Conservation (phyloP, 176 grass and related monocot genomes). For the Musa troglodytarum region DNA sequence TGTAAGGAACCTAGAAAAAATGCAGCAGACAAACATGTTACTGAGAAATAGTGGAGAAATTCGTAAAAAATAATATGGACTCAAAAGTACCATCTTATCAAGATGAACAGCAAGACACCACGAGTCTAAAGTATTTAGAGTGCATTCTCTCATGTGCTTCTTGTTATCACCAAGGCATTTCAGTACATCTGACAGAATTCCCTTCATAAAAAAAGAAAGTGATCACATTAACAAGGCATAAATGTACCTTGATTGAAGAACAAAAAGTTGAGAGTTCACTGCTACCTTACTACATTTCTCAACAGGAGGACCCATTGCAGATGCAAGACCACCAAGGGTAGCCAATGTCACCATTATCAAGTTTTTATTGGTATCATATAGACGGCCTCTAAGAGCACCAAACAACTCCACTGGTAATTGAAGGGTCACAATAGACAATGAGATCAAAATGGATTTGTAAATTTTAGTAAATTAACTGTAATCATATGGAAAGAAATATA, state of each 20-base stretch:
- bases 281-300: conserved; percentile 97
- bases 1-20: conserved; percentile 63
- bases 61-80: not conserved
- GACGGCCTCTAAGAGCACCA: conserved; percentile 62
- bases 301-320: conserved; percentile 79
- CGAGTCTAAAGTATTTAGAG: conserved; percentile 64
- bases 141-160: conserved; percentile 96
- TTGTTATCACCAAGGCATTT: conserved; percentile 98
- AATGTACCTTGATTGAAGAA: not conserved
- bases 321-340: conserved; percentile 72
- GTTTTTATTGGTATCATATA: conserved; percentile 97
- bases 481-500: conserved; percentile 9
- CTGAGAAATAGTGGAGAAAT: conserved; percentile 1
- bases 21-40: conserved; percentile 9
- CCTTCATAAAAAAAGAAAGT: conserved; percentile 35
- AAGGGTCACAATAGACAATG: not conserved
- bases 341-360: conserved; percentile 81
- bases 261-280: conserved; percentile 2
- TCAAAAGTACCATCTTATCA: conserved; percentile 68
- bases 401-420: conserved; percentile 76
- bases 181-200: conserved; percentile 75
- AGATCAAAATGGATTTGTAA: not conserved
- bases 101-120: conserved; percentile 88
- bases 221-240: not conserved
- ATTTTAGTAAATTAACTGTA: not conserved